These are phyloP conservation scores for Benincasa hispida DNA, from an alignment of 306 rosid species.

Conservation along the genomic window DNA sequence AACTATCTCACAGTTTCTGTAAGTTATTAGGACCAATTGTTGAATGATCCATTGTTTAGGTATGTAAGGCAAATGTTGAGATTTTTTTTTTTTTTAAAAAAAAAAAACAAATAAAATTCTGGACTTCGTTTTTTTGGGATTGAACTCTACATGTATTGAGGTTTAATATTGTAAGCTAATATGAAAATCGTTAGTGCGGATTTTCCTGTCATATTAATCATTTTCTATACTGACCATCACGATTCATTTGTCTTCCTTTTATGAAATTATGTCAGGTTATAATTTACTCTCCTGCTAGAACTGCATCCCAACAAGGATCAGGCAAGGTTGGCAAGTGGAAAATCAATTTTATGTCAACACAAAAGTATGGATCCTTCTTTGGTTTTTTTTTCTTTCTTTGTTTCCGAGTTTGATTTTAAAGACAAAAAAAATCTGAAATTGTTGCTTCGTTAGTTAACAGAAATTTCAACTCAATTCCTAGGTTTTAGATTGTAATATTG, in stretches of 20 bases:
- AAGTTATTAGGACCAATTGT: not conserved
- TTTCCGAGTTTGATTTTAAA: not conserved
- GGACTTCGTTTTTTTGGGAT: not conserved
- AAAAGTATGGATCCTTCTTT: conserved; percentile 34
- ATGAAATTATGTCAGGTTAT: conserved; percentile 45
- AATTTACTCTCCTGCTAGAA: conserved; percentile 92
- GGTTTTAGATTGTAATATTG: not conserved
- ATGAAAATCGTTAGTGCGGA: not conserved
- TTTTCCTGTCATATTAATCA: not conserved
- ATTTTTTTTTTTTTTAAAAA: too few species aligned
- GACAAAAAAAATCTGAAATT: not conserved
- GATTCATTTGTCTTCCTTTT: not conserved
- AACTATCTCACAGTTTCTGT: not conserved
- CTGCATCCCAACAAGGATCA: conserved; percentile 96
- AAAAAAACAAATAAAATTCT: too few species aligned
- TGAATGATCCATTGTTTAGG: not conserved
- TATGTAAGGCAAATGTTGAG: not conserved
- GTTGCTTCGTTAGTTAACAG: not conserved
- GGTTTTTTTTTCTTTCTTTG: not conserved
- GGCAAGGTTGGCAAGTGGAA: conserved; percentile 93
- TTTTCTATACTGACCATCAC: not conserved
- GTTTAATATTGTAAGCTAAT: not conserved
- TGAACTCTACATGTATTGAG: not conserved
- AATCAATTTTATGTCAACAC: conserved; percentile 89
- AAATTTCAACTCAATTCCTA: not conserved